Base-by-base conservation (phyloP, 1,139 yeast species). In the Scheffersomyces lignicola region DNA sequence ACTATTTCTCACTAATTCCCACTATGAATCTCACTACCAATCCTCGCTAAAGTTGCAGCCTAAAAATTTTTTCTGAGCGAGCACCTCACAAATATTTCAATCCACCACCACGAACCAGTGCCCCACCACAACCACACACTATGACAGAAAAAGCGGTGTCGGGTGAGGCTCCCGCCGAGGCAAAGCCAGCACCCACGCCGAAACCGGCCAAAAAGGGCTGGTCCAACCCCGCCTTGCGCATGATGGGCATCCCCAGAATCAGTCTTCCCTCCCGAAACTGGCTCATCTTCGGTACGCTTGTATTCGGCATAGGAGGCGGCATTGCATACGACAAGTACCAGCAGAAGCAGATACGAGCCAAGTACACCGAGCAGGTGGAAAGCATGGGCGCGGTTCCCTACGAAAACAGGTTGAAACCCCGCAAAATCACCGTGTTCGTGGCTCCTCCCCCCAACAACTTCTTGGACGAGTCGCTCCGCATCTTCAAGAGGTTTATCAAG, bases 391-490 rank as follows among this genome's bases (percentile, higher is more conserved):
- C 58, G 36, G 62, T 56, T 31, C 33, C 45, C 0, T 70, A 68
- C 40, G 44, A 51, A 3, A 58, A 71, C 3, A 62, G 70, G 36
- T 57, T 68, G 39, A 53, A 76, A 22, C 90, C 96, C 2, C 72
- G 98, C 35, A 86, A 82, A 49, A 67, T 94, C 36, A 80, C 88
- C 1, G 80, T 94, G 1, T 90, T 82, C 53, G 75, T 90, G 40
- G 95, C 96, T 0, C 98, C 98, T 11, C 97, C 97, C 10, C 98
- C 99, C 11, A 86, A 88, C 48, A 97, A 92, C 56, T 88, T 80
- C 51, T 64, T 94, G 34, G 95, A 84, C 31, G 82, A 80, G 42
- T 80, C 95, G 12, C 57, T 85, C 60, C 74, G 73, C 40, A 75
- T 84, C 39, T 89, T 92, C 70, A 76, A 88, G 46, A 78, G 83